phyloP scores from a whole-genome alignment of 2,329 filamentous ascomycete species.

The Ophiostoma himal-ulmi region DNA sequence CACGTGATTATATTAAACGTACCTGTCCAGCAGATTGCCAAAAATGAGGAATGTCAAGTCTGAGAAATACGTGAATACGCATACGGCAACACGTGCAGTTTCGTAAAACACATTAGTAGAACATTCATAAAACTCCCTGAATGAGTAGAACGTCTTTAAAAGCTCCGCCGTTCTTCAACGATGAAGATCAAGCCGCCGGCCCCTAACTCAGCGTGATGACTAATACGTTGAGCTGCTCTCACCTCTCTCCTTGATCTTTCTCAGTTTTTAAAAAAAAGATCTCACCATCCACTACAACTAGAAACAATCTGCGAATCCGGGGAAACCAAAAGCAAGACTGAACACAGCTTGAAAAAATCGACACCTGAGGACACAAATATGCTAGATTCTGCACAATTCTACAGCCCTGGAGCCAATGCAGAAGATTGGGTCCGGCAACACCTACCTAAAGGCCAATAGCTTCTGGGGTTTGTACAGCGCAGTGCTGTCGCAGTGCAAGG shows the following conservation, averaged over 20 bases:
- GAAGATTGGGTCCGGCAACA: neutral
- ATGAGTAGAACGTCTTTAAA: too few relatives aligned
- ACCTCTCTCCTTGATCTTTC: neutral
- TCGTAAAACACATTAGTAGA: too few relatives aligned
- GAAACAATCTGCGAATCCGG: neutral
- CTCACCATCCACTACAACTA: neutral
- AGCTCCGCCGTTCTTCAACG: neutral
- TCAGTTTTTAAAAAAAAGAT: neutral
- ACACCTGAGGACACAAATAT: neutral
- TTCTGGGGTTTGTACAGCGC: neutral
- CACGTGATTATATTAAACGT: neutral
- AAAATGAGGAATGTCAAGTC: neutral
- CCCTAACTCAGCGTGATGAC: neutral
- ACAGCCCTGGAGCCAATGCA: slow-evolving; percentile 12
- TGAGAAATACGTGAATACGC: neutral
- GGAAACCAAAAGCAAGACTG: neutral
- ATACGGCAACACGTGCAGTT: neutral
- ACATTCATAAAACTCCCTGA: too few relatives aligned
- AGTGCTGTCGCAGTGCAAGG: slow-evolving; percentile 9
- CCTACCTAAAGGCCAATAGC: too few relatives aligned
- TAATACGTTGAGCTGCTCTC: neutral
- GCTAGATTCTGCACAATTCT: neutral
- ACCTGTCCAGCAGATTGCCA: neutral
- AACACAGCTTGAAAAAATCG: neutral
- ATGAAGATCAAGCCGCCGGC: neutral